Conservation (phyloP, 306 rosid species). For the Gastrolobium villosum region DNA sequence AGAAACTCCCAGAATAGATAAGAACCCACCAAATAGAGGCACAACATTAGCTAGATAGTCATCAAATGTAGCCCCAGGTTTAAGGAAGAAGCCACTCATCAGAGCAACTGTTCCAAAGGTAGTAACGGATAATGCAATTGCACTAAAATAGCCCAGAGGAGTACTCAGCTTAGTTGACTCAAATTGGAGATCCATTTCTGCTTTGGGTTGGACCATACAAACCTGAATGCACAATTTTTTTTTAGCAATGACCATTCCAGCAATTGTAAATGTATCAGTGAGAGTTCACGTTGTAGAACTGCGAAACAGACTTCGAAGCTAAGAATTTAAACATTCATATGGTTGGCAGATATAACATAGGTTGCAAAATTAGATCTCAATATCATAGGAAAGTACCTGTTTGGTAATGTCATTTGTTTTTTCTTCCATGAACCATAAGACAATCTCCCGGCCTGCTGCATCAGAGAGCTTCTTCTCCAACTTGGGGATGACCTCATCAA, state of each 20-base stretch:
- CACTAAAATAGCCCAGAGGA: constrained; percentile 81
- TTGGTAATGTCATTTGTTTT: constrained; percentile 77
- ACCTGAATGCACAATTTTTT: constrained; percentile 57
- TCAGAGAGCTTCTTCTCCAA: constrained; percentile 88
- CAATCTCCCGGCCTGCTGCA: constrained; percentile 82
- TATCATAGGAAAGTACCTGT: constrained; percentile 64
- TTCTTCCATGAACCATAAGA: constrained; percentile 95
- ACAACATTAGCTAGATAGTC: constrained; percentile 82
- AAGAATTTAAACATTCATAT: not conserved
- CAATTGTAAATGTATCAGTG: not conserved
- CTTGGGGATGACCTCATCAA: constrained; percentile 88
- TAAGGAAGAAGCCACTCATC: constrained; percentile 93
- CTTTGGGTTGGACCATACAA: constrained; percentile 94
- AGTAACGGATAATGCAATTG: constrained; percentile 72
- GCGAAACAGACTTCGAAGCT: not conserved
- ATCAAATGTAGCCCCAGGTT: constrained; percentile 87
- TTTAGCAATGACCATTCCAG: constrained; percentile 15
- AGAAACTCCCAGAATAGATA: constrained; percentile 87
- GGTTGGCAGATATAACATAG: not conserved
- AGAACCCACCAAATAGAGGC: constrained; percentile 90
- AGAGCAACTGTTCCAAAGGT: constrained; percentile 93
- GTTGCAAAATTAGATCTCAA: not conserved
- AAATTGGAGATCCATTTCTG: constrained; percentile 92
- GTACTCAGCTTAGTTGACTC: constrained; percentile 84
- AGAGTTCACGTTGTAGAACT: not conserved